Evolutionary conservation across 2,329 filamentous ascomycete species (phyloP).

Genomic region (Aspergillus proliferans): DNA sequence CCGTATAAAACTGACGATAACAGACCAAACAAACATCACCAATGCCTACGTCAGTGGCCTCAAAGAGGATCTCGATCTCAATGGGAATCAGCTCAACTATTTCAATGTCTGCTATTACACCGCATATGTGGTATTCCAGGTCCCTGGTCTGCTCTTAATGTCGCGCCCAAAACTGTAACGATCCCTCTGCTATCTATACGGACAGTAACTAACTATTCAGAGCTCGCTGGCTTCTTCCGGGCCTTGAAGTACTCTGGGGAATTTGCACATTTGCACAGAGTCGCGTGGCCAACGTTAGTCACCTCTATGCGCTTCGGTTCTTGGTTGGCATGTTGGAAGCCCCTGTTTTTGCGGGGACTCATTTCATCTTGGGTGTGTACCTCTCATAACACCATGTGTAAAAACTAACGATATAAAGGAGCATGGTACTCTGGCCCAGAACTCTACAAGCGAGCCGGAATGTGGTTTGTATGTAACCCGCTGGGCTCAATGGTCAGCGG

Average conservation of each 20-base stretch:
- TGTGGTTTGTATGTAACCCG: slow-evolving; percentile 50
- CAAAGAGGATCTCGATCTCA: slow-evolving; percentile 25
- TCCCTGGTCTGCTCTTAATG: slow-evolving; percentile 23
- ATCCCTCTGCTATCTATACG: slow-evolving; percentile 1
- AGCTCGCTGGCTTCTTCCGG: slow-evolving; percentile 24
- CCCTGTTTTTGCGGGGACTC: slow-evolving; percentile 27
- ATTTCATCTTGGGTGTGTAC: slow-evolving; percentile 23
- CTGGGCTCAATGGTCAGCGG: slow-evolving; percentile 54
- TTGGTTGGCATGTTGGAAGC: slow-evolving; percentile 30
- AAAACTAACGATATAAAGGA: slow-evolving; percentile 9
- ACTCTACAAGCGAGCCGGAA: slow-evolving; percentile 49
- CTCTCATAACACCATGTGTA: not conserved
- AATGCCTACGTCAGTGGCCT: slow-evolving; percentile 30
- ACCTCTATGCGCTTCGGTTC: slow-evolving; percentile 30
- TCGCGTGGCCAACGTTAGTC: slow-evolving; percentile 24
- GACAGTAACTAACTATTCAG: slow-evolving; percentile 2
- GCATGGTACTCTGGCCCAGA: slow-evolving; percentile 41
- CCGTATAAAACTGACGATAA: not conserved
- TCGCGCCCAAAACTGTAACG: slow-evolving; percentile 22
- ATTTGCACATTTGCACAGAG: slow-evolving; percentile 30
- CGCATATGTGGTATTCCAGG: slow-evolving; percentile 27
- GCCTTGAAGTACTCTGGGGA: slow-evolving; percentile 28
- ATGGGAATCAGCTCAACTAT: slow-evolving; percentile 27
- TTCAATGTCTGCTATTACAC: slow-evolving; percentile 27
- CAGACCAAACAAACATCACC: slow-evolving; percentile 28